Conservation (phyloP, 2,329 filamentous ascomycete species). For the Plectosphaerella cucumerina region DNA sequence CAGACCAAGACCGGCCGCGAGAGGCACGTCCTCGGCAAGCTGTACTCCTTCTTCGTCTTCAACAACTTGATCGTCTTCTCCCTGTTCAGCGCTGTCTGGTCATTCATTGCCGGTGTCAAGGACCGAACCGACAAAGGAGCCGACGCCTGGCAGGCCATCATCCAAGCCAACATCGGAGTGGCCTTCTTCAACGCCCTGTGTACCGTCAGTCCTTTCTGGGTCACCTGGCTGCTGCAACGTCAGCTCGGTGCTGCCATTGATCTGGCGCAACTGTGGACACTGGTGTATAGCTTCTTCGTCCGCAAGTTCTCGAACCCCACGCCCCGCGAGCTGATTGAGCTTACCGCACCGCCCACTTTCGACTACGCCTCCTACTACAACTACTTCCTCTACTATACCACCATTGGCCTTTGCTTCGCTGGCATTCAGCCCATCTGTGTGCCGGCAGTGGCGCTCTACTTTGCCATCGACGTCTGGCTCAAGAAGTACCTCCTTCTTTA, state of each 20-base stretch:
- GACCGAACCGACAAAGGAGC: constrained; percentile 47
- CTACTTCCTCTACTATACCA: constrained; percentile 93
- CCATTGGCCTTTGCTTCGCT: constrained; percentile 80
- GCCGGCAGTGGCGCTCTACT: constrained; percentile 84
- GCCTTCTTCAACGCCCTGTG: constrained; percentile 73
- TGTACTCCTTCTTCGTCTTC: constrained; percentile 95
- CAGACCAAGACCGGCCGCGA: constrained; percentile 90
- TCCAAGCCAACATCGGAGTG: constrained; percentile 56
- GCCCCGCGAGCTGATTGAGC: constrained; percentile 84
- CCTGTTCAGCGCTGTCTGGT: constrained; percentile 79
- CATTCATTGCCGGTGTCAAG: constrained; percentile 64
- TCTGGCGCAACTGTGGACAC: constrained; percentile 79
- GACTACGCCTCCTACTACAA: constrained; percentile 98
- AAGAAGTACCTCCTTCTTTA: constrained; percentile 96
- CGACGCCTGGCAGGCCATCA: constrained; percentile 66
- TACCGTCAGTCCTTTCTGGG: constrained; percentile 84
- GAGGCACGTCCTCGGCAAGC: constrained; percentile 81
- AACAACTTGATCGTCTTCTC: constrained; percentile 97
- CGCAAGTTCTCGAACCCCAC: constrained; percentile 84
- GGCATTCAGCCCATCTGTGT: constrained; percentile 84
- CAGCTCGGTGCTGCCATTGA: constrained; percentile 93
- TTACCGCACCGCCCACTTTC: constrained; percentile 87
- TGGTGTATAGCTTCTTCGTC: constrained; percentile 80
- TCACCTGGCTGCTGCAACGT: constrained; percentile 87
- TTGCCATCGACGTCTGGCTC: constrained; percentile 77